A percentile compares a stretch with the other conserved stretches of the same genome.
These are phyloP conservation scores for Geosmithia flava DNA, from an alignment of 2,329 filamentous ascomycete species.

Conservation along the genomic window DNA sequence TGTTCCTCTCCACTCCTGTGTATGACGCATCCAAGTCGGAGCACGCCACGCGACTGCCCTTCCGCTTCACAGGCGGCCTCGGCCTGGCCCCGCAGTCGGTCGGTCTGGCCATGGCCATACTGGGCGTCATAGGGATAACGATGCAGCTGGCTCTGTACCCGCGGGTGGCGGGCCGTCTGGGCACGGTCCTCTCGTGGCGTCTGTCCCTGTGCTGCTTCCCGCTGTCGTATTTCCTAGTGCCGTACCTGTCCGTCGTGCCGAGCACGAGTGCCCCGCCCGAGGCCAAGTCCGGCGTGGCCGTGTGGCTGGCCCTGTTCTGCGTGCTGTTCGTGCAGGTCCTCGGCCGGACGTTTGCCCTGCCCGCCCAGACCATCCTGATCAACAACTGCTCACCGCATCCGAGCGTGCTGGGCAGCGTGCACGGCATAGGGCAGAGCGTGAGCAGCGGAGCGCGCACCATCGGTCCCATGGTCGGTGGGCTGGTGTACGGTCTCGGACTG, in stretches of 20 bases:
- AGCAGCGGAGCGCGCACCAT: constrained; percentile 46
- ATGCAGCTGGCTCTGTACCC: constrained; percentile 55
- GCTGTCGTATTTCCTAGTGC: constrained; percentile 54
- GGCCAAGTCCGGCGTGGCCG: constrained; percentile 35
- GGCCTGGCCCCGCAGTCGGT: constrained; percentile 61
- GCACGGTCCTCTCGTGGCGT: constrained; percentile 56
- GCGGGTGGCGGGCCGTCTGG: constrained; percentile 49
- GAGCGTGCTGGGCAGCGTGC: constrained; percentile 31
- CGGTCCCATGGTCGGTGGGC: constrained; percentile 47
- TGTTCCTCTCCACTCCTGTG: constrained; percentile 64
- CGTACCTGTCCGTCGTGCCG: constrained; percentile 59
- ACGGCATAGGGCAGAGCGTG: constrained; percentile 44
- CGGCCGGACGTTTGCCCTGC: constrained; percentile 50
- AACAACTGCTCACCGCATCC: constrained; percentile 36
- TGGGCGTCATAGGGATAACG: constrained; percentile 63
- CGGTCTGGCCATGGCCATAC: constrained; percentile 65
- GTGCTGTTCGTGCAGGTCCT: constrained; percentile 54
- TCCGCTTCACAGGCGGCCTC: constrained; percentile 61
- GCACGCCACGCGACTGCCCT: constrained; percentile 28
- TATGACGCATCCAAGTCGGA: constrained; percentile 27
- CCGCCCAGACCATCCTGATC: constrained; percentile 30
- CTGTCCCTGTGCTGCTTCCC: constrained; percentile 60
- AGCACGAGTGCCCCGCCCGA: constrained; percentile 36
- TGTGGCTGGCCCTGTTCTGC: constrained; percentile 53
- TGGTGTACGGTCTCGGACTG: constrained; percentile 46